A percentile compares a stretch with the other conserved stretches of the same genome.
These are phyloP conservation scores for Themeda triandra DNA, from an alignment of 176 grass and related monocot species.

Conservation along the genomic window DNA sequence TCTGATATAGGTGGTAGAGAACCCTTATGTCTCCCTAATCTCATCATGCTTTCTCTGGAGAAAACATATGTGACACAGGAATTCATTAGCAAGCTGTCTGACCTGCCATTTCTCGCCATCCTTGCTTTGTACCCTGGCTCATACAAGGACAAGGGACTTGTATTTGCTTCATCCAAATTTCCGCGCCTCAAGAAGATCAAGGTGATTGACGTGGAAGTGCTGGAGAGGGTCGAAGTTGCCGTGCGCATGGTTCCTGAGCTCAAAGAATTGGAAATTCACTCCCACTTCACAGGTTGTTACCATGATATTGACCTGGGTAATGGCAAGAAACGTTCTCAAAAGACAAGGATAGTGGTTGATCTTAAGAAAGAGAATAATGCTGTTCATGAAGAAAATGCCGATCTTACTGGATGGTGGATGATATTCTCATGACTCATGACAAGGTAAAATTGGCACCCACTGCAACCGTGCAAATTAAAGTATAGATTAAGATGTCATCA, in stretches of 20 bases:
- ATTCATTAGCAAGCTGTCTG: conserved; percentile 8
- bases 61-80: neutral
- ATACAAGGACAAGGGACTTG: neutral
- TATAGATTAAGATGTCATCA: neutral
- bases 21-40: neutral
- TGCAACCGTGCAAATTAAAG: neutral
- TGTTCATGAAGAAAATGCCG: neutral
- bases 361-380: neutral
- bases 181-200: neutral
- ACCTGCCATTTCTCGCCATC: conserved; percentile 4
- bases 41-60: neutral
- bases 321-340: neutral
- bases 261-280: neutral
- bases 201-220: neutral
- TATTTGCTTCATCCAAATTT: neutral
- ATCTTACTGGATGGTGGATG: neutral
- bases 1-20: neutral
- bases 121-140: neutral
- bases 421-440: neutral
- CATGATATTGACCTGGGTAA: neutral
- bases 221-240: neutral
- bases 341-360: neutral
- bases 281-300: neutral
- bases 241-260: neutral
- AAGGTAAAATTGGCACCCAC: neutral